Evolutionary conservation across 257 asterid genomes (phyloP).

Genomic region (Primulina huaijiensis): DNA sequence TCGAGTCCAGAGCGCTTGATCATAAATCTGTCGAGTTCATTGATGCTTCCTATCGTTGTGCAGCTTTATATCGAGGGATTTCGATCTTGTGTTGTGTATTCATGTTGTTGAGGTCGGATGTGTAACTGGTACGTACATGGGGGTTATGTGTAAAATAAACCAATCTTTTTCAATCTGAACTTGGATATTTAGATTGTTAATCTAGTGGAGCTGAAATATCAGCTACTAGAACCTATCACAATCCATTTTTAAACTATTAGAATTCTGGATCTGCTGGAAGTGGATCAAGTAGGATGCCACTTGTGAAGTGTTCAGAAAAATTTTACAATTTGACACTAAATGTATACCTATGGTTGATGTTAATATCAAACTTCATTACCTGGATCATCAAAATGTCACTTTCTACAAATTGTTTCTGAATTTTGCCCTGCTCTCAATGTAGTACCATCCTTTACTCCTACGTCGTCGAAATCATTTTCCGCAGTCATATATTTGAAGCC

Average conservation of each 20-base stretch:
- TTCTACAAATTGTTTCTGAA: background rate
- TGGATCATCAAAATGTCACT: background rate
- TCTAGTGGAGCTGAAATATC: background rate
- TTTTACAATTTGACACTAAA: background rate
- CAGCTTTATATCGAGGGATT: background rate
- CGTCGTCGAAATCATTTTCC: background rate
- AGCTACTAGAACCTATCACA: background rate
- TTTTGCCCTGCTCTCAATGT: background rate
- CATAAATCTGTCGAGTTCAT: constrained; percentile 45
- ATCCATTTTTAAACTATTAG: background rate
- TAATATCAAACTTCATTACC: background rate
- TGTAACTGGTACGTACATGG: background rate
- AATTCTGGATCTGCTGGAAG: background rate
- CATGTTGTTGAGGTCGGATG: background rate
- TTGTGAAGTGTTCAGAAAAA: background rate
- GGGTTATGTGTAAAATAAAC: background rate
- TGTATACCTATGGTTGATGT: constrained; percentile 7
- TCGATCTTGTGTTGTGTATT: background rate
- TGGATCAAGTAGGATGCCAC: background rate
- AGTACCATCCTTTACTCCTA: background rate
- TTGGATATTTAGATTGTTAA: background rate
- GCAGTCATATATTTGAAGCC: background rate
- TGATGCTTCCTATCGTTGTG: background rate
- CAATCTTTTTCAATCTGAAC: background rate
- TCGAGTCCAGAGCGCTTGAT: constrained; percentile 47